phyloP scores from a whole-genome alignment of 345 rosid species.

The Salix koriyanagi region DNA sequence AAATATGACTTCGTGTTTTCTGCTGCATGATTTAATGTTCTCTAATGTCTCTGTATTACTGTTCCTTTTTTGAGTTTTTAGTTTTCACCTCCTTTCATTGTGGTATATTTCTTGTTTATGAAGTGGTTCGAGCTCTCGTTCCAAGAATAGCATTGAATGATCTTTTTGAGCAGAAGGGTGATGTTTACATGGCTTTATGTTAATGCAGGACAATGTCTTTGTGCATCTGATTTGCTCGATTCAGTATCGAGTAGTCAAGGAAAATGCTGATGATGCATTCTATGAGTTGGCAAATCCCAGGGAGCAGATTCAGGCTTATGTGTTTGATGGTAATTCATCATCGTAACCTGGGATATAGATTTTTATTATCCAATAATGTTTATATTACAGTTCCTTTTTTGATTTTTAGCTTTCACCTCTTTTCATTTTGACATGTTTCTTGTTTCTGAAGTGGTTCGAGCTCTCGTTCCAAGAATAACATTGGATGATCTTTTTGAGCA shows the following conservation, averaged over 20 bases:
- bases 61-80: too few species aligned
- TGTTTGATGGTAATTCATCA: conserved; percentile 68
- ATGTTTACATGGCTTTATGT: conserved; percentile 31
- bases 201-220: conserved; percentile 80
- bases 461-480: conserved; percentile 81
- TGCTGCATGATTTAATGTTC: neutral
- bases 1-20: neutral
- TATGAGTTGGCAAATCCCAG: conserved; percentile 86
- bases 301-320: conserved; percentile 96
- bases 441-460: conserved; percentile 69
- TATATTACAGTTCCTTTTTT: neutral
- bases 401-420: neutral
- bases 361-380: neutral
- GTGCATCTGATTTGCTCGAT: conserved; percentile 93
- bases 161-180: conserved; percentile 94
- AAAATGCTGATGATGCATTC: conserved; percentile 92
- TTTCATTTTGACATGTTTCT: neutral
- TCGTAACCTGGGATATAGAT: neutral
- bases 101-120: conserved; percentile 1
- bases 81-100: neutral
- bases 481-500: conserved; percentile 93
- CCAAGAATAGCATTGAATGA: conserved; percentile 84
- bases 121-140: conserved; percentile 92
- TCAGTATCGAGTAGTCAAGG: conserved; percentile 70
- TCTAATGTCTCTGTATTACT: neutral